A percentile compares a stretch with the other conserved stretches of the same genome.
These are phyloP conservation scores for Pugionium cornutum DNA, from an alignment of 345 rosid species.

Conservation along the genomic window DNA sequence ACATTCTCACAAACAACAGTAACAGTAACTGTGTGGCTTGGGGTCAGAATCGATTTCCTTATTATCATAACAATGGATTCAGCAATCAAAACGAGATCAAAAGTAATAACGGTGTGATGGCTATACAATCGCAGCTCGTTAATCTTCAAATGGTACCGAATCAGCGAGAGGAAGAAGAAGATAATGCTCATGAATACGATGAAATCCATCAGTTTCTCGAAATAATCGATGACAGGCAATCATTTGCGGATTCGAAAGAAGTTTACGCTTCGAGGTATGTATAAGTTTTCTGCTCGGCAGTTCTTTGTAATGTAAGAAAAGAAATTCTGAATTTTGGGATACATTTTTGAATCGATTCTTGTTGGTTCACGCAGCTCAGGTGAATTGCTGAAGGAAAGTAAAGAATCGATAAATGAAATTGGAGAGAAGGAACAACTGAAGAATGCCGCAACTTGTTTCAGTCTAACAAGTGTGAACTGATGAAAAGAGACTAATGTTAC, in stretches of 20 bases:
- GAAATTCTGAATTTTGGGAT: neutral
- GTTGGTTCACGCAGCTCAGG: constrained; percentile 56
- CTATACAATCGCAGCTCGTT: constrained; percentile 53
- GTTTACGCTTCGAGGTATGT: constrained; percentile 58
- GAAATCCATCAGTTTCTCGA: constrained; percentile 79
- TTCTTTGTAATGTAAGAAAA: neutral
- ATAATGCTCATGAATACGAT: constrained; percentile 55
- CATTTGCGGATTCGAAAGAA: constrained; percentile 66
- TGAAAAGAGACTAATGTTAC: too few species aligned
- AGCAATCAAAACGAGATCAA: constrained; percentile 39
- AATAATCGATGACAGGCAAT: constrained; percentile 75
- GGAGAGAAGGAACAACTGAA: constrained; percentile 73
- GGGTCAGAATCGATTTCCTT: constrained; percentile 37
- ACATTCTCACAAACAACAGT: neutral
- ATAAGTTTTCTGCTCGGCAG: neutral
- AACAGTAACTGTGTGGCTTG: constrained; percentile 5
- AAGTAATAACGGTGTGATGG: constrained; percentile 37
- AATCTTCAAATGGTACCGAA: constrained; percentile 44
- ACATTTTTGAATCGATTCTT: neutral
- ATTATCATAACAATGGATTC: constrained; percentile 40
- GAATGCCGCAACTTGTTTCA: constrained; percentile 85
- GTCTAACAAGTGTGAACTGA: constrained; percentile 76
- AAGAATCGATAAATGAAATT: constrained; percentile 40
- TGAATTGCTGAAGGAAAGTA: constrained; percentile 55
- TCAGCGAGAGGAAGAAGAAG: constrained; percentile 43